Base-by-base conservation (phyloP, 2,329 filamentous ascomycete species). In the Chaetomiaceae sp. region DNA sequence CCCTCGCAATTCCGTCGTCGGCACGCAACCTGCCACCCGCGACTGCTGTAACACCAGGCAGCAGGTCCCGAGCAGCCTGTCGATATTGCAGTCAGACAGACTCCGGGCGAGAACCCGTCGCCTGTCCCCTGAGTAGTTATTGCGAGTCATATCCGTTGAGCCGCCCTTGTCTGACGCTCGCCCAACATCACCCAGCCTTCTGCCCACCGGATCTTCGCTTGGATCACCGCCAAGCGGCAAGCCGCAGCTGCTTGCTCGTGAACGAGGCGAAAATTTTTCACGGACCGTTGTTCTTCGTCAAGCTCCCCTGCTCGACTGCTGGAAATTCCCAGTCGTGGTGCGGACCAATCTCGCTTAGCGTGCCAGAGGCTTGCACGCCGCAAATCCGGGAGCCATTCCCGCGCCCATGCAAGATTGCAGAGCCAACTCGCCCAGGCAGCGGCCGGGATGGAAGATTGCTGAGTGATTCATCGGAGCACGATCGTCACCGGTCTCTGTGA, bases 301-400 rank as follows among this genome's bases (percentile, higher is more conserved):
- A 22, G 35, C 35, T 49, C 49, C 54, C 49, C 46, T 53, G 49
- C 45, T 42, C 26, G 38, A 51, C 45, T 43, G 45, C 43, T 48
- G 45, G 39, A 53, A 38, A 24, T 44, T 42, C 48, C 49, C 45
- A 47, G 46, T 45, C 50, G 32, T 51, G 42, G 42, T 26, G 42
- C 34, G 38, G 24, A 47, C 49, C 52, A 56, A 58, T 58, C 42
- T 58, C 56, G 56, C 56, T 58, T 58, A 58, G 47, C 49, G 36
- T 26, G 35, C 24, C 44, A 50, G 49, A 52, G 49, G 48, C 47
- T 50, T 47, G 51, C 27, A 45, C 45, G 46, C 39, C 41, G 45
- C 45, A 34, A 56, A 55, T 49, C 52, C 52, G 56, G 56, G 49
- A 52, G 45, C 30, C 38, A 34, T 49, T 51, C 43, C 52, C 48